Evolutionary conservation across 495 filamentous ascomycete genomes (phyloP), one percentile per base, ranked within the genome.

Genomic region (Chaetomidium leptoderma): DNA sequence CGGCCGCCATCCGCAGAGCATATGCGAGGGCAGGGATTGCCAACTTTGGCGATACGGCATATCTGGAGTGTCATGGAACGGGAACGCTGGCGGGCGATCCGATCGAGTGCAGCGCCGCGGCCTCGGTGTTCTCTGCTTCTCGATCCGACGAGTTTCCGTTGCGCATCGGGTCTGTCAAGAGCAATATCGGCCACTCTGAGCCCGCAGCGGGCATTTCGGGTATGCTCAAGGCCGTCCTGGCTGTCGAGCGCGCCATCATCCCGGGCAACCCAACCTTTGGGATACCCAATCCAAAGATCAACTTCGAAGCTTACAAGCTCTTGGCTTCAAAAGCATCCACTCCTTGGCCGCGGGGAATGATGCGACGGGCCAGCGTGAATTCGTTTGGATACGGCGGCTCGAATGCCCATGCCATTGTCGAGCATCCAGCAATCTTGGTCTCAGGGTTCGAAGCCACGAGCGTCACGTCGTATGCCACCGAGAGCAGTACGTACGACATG

Each of bases 321-420:
- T 14, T 6, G 3, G 46, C 47, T 3, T 36, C 55, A 1, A 17
- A 57, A 1, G 16, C 27, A 0, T 5, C 51, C 1, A 39, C 58
- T 0, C 40, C 40, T 0, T 66, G 67, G 65, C 61, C 65, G 29
- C 4, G 2, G 21, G 17, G 23, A 33, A 9, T 19, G 23, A 0
- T 35, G 11, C 50, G 39, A 7, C 70, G 81, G 29, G 73, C 72
- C 0, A 77, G 75, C 26, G 67, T 85, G 17, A 84, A 81, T 54
- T 78, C 70, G 6, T 84, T 81, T 44, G 81, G 82, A 0, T 80
- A 71, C 55, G 81, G 81, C 2, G 81, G 82, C 4, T 63, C 75
- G 14, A 84, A 84, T 54, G 76, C 77, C 3, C 81, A 85, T 51
- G 70, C 58, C 6, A 69, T 84, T 17, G 10, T 85, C 0, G 78